A percentile compares a stretch with the other conserved stretches of the same genome.
phyloP scores from a whole-genome alignment of 2,329 filamentous ascomycete genomes.

The Pseudogymnoascus sp. region DNA sequence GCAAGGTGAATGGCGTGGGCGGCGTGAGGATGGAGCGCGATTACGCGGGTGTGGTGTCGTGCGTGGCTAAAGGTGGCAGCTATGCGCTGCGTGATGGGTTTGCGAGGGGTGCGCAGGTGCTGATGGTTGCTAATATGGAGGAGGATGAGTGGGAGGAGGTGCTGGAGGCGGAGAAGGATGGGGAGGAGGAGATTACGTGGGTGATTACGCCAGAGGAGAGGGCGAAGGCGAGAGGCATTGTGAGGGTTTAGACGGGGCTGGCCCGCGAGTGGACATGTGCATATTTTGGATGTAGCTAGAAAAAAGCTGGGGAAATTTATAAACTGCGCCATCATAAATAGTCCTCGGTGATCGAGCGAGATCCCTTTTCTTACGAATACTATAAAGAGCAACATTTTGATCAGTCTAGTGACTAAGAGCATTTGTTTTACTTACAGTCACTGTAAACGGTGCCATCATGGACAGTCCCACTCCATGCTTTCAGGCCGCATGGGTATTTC shows the following conservation, averaged over 20 bases:
- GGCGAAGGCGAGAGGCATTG: constrained; percentile 60
- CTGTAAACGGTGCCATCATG: not conserved
- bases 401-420: not conserved
- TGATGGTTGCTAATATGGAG: constrained; percentile 87
- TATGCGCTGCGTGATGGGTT: constrained; percentile 75
- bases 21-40: constrained; percentile 79
- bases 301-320: not conserved
- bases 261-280: not conserved
- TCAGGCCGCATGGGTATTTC: not conserved
- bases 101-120: constrained; percentile 66
- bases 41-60: constrained; percentile 63
- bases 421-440: not conserved
- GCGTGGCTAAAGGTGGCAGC: constrained; percentile 57
- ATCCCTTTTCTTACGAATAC: not conserved
- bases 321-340: not conserved
- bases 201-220: constrained; percentile 66
- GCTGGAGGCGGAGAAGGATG: constrained; percentile 37
- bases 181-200: constrained; percentile 62
- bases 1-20: constrained; percentile 67
- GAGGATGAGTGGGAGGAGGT: constrained; percentile 90
- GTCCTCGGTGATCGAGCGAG: not conserved
- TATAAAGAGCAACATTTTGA: not conserved
- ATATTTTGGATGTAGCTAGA: not conserved
- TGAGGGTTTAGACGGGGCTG: constrained; percentile 29
- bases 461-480: not conserved